These are phyloP conservation scores for Crucihimalaya himalaica DNA, from an alignment of 345 rosid genomes.

Conservation along the genomic window DNA sequence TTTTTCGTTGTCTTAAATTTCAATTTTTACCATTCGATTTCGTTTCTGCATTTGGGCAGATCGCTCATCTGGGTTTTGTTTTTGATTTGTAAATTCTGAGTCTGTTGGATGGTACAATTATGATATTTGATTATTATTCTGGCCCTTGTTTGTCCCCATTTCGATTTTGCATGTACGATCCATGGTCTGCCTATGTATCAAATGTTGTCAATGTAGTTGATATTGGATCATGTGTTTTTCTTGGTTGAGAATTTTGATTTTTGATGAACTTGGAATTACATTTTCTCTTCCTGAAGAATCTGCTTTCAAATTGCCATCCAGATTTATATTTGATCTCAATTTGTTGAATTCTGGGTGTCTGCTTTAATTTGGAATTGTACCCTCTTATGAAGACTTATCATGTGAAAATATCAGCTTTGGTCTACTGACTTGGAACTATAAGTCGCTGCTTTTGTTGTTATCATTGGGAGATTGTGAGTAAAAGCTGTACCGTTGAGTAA, in stretches of 20 bases:
- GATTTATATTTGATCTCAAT: neutral
- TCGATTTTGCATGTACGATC: constrained; percentile 15
- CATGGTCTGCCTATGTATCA: neutral
- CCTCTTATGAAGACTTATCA: neutral
- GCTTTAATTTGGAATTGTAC: neutral
- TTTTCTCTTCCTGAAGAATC: neutral
- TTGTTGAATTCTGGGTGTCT: neutral
- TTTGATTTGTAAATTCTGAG: constrained; percentile 9
- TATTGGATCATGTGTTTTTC: constrained; percentile 15
- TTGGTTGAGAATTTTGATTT: constrained; percentile 5
- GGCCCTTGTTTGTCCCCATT: neutral
- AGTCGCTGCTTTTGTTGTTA: neutral
- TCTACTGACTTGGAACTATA: neutral
- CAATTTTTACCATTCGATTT: constrained; percentile 4
- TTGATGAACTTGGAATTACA: constrained; percentile 5
- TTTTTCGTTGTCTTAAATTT: neutral
- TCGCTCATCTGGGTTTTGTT: constrained; percentile 14
- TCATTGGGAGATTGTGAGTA: neutral
- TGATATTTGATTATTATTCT: neutral
- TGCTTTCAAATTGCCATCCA: neutral
- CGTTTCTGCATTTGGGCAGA: neutral
- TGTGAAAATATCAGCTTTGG: neutral
- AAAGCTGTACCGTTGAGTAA: neutral
- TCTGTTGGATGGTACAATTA: constrained; percentile 18
- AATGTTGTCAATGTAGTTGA: neutral